A percentile compares a stretch with the other conserved stretches of the same genome.
These are phyloP conservation scores for Vachellia pachyceras DNA, from an alignment of 306 rosid genomes.

Conservation along the genomic window DNA sequence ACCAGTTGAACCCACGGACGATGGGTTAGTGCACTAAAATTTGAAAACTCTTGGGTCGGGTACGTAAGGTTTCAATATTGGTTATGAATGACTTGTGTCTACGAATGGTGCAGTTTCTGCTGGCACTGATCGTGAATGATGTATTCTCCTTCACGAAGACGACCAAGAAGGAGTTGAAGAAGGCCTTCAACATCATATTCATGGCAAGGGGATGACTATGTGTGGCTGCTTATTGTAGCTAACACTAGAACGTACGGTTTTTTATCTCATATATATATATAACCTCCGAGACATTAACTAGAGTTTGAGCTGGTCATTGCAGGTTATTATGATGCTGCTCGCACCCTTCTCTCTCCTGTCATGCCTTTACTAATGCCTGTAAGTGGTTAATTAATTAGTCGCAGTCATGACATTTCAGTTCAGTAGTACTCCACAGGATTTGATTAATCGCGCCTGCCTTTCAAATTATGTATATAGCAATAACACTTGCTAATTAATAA, in stretches of 20 bases:
- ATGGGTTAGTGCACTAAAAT: no score
- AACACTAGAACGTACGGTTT: neutral
- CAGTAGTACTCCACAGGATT: neutral
- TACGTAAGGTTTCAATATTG: neutral
- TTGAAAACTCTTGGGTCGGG: neutral
- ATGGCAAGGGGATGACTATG: neutral
- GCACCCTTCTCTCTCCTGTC: conserved; percentile 1
- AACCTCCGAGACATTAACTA: neutral
- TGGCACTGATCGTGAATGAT: neutral
- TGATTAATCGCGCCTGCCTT: no score
- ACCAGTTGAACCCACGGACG: no score
- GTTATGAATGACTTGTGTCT: no score
- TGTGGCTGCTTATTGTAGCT: neutral
- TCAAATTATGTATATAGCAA: no score
- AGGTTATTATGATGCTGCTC: conserved; percentile 6
- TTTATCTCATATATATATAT: neutral
- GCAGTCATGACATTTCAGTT: neutral
- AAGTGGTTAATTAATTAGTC: neutral
- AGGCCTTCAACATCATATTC: neutral
- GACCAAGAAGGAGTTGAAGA: neutral
- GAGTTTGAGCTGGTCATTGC: neutral
- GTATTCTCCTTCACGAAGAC: neutral
- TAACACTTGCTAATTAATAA: no score
- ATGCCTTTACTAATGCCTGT: conserved; percentile 33
- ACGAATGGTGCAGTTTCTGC: conserved; percentile 8